Evolutionary conservation across 208 protist species (phyloP), one percentile per base, ranked within the genome.

Genomic region (Crithidia bombi): DNA sequence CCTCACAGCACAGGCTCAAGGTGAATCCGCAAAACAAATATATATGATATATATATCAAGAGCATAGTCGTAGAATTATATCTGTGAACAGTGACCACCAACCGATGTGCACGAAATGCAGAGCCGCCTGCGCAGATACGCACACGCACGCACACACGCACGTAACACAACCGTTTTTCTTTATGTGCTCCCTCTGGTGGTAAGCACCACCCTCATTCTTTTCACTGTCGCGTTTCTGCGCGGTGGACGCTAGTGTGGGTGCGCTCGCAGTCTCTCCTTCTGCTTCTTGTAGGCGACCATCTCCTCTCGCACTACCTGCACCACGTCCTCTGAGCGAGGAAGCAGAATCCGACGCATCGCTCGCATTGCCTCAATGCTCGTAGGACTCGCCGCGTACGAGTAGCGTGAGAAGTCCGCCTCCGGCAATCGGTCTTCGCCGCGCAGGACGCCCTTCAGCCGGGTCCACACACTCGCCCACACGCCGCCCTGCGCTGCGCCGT

Each of bases 231-330:
- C n/a, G n/a, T n/a, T n/a, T n/a, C n/a, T n/a, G n/a, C n/a, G n/a
- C n/a, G n/a, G n/a, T n/a, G n/a, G n/a, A n/a, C n/a, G n/a, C n/a
- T 62, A 75, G 2, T 23, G 23, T 11, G 69, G 55, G 38, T 75
- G 72, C 5, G 50, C 66, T n/a, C 61, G 58, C 10, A 50, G 41
- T 4, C 49, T 19, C 30, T 88, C 78, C 70, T 91, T 93, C 23
- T 76, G 69, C 25, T 49, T 50, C 71, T 85, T 85, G 78, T 96
- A 92, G 28, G 74, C 80, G 11, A 91, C 19, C 87, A 96, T 96
- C 44, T 94, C 89, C 68, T 96, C 91, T 1, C 91, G 84, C 17
- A 96, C 91, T 4, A 92, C 66, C 56, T 94, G 89, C 28, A 85
- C 89, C 63, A 91, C 88, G 65, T 96, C 91, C 62, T 96, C 91